Evolutionary conservation across 1,284 basidiomycete species (phyloP), one percentile per base, ranked within the genome.

Genomic region (Leccinum pallidistipes): DNA sequence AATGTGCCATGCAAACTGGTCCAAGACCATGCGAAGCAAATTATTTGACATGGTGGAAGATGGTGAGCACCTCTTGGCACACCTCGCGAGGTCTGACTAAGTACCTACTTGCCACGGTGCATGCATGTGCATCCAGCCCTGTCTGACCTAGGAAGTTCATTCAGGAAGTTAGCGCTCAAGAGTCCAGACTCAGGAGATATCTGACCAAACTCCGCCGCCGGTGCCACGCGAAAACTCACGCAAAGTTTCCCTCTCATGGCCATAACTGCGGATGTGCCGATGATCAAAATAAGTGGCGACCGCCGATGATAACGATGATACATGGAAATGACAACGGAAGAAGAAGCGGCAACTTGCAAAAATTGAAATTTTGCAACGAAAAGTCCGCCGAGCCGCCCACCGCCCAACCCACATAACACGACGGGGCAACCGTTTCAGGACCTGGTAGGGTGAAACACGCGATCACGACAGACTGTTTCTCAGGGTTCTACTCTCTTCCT

Each of bases 401-500:
- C 43, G 55, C 14, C 24, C 24, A 47, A 47, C 45, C 21, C 18
- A 5, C 38, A 27, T 31, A 29, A 18, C 31, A 18, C 9, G 9
- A 45, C 36, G 59, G 53, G 59, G 52, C 34, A 63, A 55, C 38
- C 18, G 57, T 66, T 66, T 68, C 59, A 56, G 31, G 59, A 64
- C 38, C 21, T 51, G 63, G 40, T 60, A 66, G 54, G 36, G 49
- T 32, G 24, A 51, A 54, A 58, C 68, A 68, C 53, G 34, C 60
- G 32, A 49, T 49, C 43, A 38, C 8, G 56, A 32, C 32, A 7
- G 9, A n/a, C 27, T 3, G 24, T 55, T 60, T 63, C 64, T 40
- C 56, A 52, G 62, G 52, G 50, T 29, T 16, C 40, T 21, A n/a
- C 50, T 16, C 36, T 21, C 32, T 50, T 32, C 5, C 8, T 54